Evolutionary conservation across 2,329 filamentous ascomycete species (phyloP), one percentile per base, ranked within the genome.

Genomic region (Pyrenochaeta sp.): DNA sequence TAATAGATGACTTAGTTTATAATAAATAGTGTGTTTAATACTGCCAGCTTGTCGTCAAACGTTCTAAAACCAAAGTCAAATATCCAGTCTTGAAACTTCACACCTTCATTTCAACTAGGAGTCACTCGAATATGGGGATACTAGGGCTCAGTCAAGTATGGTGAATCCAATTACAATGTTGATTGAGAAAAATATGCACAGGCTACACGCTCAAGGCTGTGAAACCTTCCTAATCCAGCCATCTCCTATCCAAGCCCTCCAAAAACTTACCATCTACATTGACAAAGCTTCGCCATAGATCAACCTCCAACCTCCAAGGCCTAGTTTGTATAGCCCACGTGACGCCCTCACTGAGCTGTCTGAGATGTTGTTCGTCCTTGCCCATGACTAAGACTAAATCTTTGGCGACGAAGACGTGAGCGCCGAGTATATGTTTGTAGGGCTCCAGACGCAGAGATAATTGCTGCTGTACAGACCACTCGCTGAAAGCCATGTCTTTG

Each of bases 271-370:
- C 33, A 56, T 79, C 77, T 0, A 83, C 79, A 63, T 81, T 78
- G 6, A 82, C 67, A 69, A 82, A 82, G 56, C 79, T 83, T 68
- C 77, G 78, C 79, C 79, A 82, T 37, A 82, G 73, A 68, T 84
- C 81, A 36, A 83, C 70, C 74, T 84, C 82, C 52, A 78, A 59
- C 49, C 78, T 70, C 80, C 80, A 83, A 14, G 81, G 80, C 60
- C 75, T 74, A 7, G 77, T 82, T 69, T 81, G 78, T 15, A 83
- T 64, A n/a, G 74, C 74, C 69, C 78, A 83, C 18, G 76, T 76
- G 0, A 76, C 76, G 0, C 74, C 78, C 15, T 71, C 74, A 3
- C 69, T 75, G 51, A 78, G 67, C 50, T 68, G 68, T 51, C 75
- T 64, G 54, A 79, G 58, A 27, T 82, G 78, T n/a, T 68, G 61